These are phyloP conservation scores for Venturia asperata DNA, from an alignment of 2,329 filamentous ascomycete genomes.

Conservation along the genomic window DNA sequence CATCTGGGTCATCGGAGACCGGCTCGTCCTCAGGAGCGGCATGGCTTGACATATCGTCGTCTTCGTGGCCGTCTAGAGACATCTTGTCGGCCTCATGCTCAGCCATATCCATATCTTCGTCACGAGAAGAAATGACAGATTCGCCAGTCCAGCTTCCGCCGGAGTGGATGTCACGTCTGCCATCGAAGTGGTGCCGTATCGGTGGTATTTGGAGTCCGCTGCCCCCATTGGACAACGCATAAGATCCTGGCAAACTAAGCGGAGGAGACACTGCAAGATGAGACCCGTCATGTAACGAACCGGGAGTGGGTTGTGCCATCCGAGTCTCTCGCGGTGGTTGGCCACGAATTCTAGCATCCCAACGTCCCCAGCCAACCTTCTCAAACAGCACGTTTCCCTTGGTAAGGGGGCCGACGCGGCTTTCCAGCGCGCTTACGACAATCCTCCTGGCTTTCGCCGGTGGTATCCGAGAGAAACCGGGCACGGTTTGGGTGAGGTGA, in stretches of 20 bases:
- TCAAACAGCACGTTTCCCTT: slow-evolving; percentile 75
- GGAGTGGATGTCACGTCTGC: slow-evolving; percentile 35
- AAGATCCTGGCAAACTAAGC: slow-evolving; percentile 43
- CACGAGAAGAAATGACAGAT: slow-evolving; percentile 67
- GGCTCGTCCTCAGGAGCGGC: slow-evolving; percentile 56
- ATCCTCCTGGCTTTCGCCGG: slow-evolving; percentile 84
- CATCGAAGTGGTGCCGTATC: slow-evolving; percentile 7
- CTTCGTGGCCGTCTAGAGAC: slow-evolving; percentile 68
- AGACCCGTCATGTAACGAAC: slow-evolving; percentile 27
- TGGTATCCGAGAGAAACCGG: slow-evolving; percentile 82
- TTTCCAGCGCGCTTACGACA: slow-evolving; percentile 87
- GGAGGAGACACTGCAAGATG: slow-evolving; percentile 39
- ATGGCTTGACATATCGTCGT: slow-evolving; percentile 66
- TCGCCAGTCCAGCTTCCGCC: slow-evolving; percentile 60
- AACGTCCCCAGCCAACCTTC: slow-evolving; percentile 95
- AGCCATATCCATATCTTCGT: slow-evolving; percentile 59
- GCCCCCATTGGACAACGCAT: slow-evolving; percentile 34
- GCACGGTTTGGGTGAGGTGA: slow-evolving; percentile 85
- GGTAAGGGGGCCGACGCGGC: slow-evolving; percentile 54
- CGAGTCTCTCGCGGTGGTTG: slow-evolving; percentile 44
- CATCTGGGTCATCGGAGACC: slow-evolving; percentile 65
- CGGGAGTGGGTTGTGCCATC: slow-evolving; percentile 22
- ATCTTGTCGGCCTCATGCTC: slow-evolving; percentile 91
- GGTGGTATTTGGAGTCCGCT: slow-evolving; percentile 43
- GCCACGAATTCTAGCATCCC: slow-evolving; percentile 74